Evolutionary conservation across 116 monocot genomes (phyloP), one percentile per base, ranked within the genome.

Genomic region (Dioscorea cayenensis): DNA sequence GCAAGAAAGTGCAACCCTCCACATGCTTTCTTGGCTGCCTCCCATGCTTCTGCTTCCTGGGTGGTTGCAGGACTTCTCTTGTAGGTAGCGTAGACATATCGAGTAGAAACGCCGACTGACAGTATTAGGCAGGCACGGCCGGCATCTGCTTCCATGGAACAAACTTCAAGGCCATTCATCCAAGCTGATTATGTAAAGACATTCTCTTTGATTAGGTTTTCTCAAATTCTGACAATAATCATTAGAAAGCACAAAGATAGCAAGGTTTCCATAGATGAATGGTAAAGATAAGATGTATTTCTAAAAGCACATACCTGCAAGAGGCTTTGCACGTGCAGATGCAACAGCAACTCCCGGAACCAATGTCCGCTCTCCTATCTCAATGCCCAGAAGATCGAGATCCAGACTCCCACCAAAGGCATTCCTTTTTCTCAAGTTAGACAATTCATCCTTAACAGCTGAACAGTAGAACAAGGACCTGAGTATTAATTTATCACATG

Each of bases 81-180:
- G 72, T 96, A 96, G 10, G 85, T 85, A 16, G 96, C 92, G 61
- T 96, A 96, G n/a, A 82, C n/a, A 64, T 96, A 96, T 72, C 96
- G 84, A 13, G 87, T 90, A 6, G 90, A 84, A 28, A 96, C 82
- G 16, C 96, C 96, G 6, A 84, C 88, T 1, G 96, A 89, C 7
- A 95, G 73, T 32, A 95, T 78, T 84, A 95, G 72, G 79, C 61
- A 83, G 25, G 77, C 92, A 7, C 79, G 52, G 55, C 69, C 37
- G 3, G 51, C 76, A 75, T 95, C 95, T 52, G 60, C 83, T 68
- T 95, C 95, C 13, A 95, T 14, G 0, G 89, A 81, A 65, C 75
- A 87, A 8, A 95, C 84, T 76, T 95, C 95, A 75, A 95, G 72
- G 19, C 96, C 96, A 76, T 90, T 92, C 92, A 92, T 96, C 96